Evolutionary conservation across 805 yeast species (phyloP), one percentile per base, ranked within the genome.

Genomic region (Candida quercuum): DNA sequence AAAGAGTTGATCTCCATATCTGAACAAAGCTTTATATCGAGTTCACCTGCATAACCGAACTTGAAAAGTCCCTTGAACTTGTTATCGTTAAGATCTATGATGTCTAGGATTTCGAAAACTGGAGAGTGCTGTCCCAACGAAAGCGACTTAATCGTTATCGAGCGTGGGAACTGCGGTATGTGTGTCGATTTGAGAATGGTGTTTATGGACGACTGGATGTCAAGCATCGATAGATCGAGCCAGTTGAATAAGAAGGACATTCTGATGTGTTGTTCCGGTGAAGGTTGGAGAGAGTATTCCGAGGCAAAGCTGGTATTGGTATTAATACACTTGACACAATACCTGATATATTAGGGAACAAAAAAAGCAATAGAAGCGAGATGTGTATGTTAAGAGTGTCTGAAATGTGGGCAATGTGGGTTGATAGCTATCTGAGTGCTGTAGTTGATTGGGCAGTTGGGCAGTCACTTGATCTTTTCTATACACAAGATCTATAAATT

Each of bases 241-340:
- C 52, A 54, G 45, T 47, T 45, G 37, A 49, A 49, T 20, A 49
- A 35, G 39, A 47, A 49, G 13, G 54, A 52, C 57, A 49, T 56
- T 22, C 24, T 22, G 24, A 22, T n/a, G n/a, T n/a, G n/a, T n/a
- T n/a, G n/a, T n/a, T n/a, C n/a, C n/a, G n/a, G n/a, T n/a, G n/a
- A n/a, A n/a, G n/a, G n/a, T n/a, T n/a, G n/a, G n/a, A n/a, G n/a
- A n/a, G n/a, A n/a, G n/a, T n/a, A n/a, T n/a, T n/a, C n/a, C n/a
- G n/a, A n/a, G n/a, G n/a, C n/a, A n/a, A n/a, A n/a, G n/a, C n/a
- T n/a, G n/a, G n/a, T n/a, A n/a, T n/a, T n/a, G n/a, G n/a, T n/a
- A n/a, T n/a, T n/a, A n/a, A n/a, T n/a, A n/a, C n/a, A n/a, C n/a
- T n/a, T n/a, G n/a, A n/a, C n/a, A n/a, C n/a, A n/a, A n/a, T n/a